phyloP scores from a whole-genome alignment of 2,329 filamentous ascomycete genomes.

The Polytolypa hystricis region DNA sequence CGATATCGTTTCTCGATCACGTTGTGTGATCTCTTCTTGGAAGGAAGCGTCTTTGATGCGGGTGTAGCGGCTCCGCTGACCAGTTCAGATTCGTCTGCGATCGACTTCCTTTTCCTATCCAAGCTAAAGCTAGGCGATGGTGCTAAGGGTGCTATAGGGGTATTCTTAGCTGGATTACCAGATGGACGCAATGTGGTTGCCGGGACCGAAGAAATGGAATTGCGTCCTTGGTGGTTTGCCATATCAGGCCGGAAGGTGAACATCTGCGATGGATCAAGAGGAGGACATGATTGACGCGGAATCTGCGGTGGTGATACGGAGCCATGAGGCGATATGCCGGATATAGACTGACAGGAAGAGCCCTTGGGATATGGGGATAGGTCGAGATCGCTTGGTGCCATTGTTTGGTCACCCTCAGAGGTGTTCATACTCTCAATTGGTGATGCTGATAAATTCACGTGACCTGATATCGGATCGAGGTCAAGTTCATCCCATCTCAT shows the following conservation, averaged over 20 bases:
- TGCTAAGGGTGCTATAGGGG: not conserved
- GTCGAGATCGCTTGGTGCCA: not conserved
- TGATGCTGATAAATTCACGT: slow-evolving; percentile 9
- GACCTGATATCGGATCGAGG: slow-evolving; percentile 20
- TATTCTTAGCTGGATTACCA: not conserved
- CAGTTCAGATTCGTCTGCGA: slow-evolving; percentile 38
- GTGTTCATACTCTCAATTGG: not conserved
- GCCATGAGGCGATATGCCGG: not conserved
- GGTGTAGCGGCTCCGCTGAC: slow-evolving; percentile 47
- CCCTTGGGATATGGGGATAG: not conserved
- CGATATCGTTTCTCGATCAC: slow-evolving; percentile 97
- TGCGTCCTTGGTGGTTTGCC: not conserved
- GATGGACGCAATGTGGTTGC: not conserved
- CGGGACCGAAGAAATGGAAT: not conserved
- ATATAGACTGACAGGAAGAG: not conserved
- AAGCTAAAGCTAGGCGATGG: not conserved
- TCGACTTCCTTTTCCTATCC: slow-evolving; percentile 59
- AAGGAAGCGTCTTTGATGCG: slow-evolving; percentile 42
- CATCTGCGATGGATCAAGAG: slow-evolving; percentile 1
- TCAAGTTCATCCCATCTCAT: slow-evolving; percentile 35
- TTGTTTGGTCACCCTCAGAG: not conserved
- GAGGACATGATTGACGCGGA: not conserved
- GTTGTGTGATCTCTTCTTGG: slow-evolving; percentile 93
- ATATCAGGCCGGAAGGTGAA: not conserved
- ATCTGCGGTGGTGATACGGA: slow-evolving; percentile 1